Evolutionary conservation across 177 flowering plant species (phyloP).

Genomic region (Vitis hybrid): DNA sequence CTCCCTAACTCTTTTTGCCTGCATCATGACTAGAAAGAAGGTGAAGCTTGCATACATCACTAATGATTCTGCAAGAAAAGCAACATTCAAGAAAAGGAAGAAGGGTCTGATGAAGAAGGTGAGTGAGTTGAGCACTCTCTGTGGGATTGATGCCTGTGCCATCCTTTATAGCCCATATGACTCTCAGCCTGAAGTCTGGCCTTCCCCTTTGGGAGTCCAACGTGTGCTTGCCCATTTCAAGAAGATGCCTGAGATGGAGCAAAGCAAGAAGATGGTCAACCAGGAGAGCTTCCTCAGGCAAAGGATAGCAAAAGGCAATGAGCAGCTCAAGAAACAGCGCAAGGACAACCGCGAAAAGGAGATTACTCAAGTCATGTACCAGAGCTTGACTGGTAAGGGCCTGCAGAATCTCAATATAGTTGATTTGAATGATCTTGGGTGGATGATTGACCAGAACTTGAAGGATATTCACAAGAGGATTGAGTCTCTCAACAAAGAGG

Average conservation of each 20-base stretch:
- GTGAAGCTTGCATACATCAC: too few relatives aligned
- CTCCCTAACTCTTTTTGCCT: not conserved
- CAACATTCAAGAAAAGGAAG: too few relatives aligned
- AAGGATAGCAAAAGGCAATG: too few relatives aligned
- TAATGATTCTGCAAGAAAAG: too few relatives aligned
- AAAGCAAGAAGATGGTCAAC: conserved; percentile 30
- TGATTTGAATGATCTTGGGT: conserved; percentile 32
- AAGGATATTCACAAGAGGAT: conserved; percentile 24
- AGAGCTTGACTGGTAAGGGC: conserved; percentile 18
- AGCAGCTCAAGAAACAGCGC: too few relatives aligned
- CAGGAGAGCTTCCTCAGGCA: too few relatives aligned
- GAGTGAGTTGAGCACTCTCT: too few relatives aligned
- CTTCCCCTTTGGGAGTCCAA: conserved; percentile 18
- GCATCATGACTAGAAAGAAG: too few relatives aligned
- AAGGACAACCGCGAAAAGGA: too few relatives aligned
- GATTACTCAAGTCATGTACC: conserved; percentile 29
- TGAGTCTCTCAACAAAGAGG: not conserved
- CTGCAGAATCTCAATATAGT: conserved; percentile 10
- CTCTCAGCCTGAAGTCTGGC: conserved; percentile 30
- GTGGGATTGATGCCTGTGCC: too few relatives aligned
- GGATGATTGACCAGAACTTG: conserved; percentile 27
- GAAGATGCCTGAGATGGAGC: conserved; percentile 41
- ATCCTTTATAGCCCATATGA: not conserved
- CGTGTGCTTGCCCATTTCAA: conserved; percentile 29
- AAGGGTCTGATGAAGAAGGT: too few relatives aligned